phyloP scores from a whole-genome alignment of 139 green algal genomes.

The Chlamydomonas applanata region DNA sequence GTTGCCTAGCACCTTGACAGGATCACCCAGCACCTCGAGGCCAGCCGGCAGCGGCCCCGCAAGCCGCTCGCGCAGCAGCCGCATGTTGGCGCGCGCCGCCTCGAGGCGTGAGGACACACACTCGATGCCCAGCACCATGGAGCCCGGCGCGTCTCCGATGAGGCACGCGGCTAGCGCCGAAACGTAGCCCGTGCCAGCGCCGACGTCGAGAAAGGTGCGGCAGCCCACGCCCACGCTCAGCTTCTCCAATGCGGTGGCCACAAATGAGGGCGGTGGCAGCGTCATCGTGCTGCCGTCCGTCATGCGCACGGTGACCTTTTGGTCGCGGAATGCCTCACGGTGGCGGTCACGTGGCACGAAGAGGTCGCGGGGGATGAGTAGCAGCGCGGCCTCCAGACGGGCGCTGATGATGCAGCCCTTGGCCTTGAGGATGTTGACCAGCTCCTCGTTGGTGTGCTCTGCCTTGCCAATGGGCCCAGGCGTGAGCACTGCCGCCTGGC shows the following conservation, averaged over 20 bases:
- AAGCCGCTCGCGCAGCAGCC: conserved; percentile 38
- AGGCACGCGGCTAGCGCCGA: conserved; percentile 55
- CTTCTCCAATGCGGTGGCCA: conserved; percentile 51
- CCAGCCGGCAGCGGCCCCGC: conserved; percentile 27
- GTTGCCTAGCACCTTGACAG: conserved; percentile 13
- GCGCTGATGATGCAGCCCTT: conserved; percentile 44
- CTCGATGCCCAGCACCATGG: conserved; percentile 48
- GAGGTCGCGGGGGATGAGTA: conserved; percentile 49
- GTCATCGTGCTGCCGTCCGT: conserved; percentile 57
- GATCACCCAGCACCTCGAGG: conserved; percentile 6
- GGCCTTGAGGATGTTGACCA: conserved; percentile 60
- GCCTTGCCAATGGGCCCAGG: conserved; percentile 56
- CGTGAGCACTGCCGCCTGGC: conserved; percentile 34
- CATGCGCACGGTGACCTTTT: conserved; percentile 60
- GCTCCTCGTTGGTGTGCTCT: conserved; percentile 65
- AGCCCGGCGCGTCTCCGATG: conserved; percentile 21
- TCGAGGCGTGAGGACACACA: conserved; percentile 52
- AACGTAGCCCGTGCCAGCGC: conserved; percentile 59
- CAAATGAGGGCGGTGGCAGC: conserved; percentile 54
- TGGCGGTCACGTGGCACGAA: conserved; percentile 60
- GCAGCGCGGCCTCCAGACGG: conserved; percentile 49
- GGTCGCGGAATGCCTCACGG: conserved; percentile 58
- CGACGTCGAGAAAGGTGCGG: conserved; percentile 58
- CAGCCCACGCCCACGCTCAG: conserved; percentile 44
- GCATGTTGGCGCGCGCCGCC: conserved; percentile 43